These are phyloP conservation scores for Exserohilum rostratum DNA, from an alignment of 2,329 filamentous ascomycete genomes.

Conservation along the genomic window DNA sequence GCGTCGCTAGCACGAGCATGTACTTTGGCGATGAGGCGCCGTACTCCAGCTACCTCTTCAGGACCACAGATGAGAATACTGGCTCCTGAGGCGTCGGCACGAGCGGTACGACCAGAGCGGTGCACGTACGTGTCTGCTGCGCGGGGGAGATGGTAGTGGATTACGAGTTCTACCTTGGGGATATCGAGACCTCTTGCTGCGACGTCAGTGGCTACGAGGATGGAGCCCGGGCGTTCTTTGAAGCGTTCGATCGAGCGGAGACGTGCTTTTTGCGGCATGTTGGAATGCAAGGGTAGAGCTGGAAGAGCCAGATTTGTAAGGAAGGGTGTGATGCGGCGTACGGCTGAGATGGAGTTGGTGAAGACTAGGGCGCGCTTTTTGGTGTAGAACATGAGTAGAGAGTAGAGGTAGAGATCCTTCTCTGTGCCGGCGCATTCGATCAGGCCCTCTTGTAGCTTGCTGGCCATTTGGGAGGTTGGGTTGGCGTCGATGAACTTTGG, in stretches of 20 bases:
- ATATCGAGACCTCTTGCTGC: slow-evolving; percentile 95
- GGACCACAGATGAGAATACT: slow-evolving; percentile 89
- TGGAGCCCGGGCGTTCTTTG: slow-evolving; percentile 66
- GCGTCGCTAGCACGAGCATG: slow-evolving; percentile 65
- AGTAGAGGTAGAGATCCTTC: slow-evolving; percentile 95
- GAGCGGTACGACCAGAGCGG: slow-evolving; percentile 90
- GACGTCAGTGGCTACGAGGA: slow-evolving; percentile 91
- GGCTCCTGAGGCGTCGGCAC: slow-evolving; percentile 75
- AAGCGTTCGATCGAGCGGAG: slow-evolving; percentile 93
- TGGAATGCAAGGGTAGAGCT: slow-evolving; percentile 81
- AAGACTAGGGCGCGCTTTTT: slow-evolving; percentile 85
- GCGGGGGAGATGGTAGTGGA: slow-evolving; percentile 95
- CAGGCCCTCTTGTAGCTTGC: slow-evolving; percentile 82
- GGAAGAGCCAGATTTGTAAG: slow-evolving; percentile 81
- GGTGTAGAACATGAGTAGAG: slow-evolving; percentile 81
- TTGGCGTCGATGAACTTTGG: slow-evolving; percentile 94
- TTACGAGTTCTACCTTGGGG: slow-evolving; percentile 81
- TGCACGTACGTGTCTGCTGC: slow-evolving; percentile 94
- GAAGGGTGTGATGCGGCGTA: slow-evolving; percentile 82
- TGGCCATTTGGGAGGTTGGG: slow-evolving; percentile 85
- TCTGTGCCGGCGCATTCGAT: slow-evolving; percentile 92
- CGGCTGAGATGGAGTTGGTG: slow-evolving; percentile 93
- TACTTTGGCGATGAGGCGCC: slow-evolving; percentile 84
- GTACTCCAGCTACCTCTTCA: slow-evolving; percentile 85
- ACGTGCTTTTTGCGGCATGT: slow-evolving; percentile 95